Conservation (phyloP, 2,329 filamentous ascomycete species). For the Arthrocladium fulminans region DNA sequence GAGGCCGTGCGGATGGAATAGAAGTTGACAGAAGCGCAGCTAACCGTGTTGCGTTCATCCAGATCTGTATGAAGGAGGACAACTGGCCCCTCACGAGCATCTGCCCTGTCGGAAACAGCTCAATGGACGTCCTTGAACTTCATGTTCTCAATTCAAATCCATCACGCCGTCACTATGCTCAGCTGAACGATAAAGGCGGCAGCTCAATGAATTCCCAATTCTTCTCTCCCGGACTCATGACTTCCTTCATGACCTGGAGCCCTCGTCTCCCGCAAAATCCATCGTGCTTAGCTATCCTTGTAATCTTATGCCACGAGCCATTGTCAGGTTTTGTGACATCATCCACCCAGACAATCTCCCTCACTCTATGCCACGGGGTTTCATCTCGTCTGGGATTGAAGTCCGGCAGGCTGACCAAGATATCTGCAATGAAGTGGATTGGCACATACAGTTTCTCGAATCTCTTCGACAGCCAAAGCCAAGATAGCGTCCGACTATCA, state of each 20-base stretch:
- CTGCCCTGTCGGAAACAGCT: too few species aligned
- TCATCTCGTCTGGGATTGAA: slow-evolving; percentile 55
- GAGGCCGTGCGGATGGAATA: too few species aligned
- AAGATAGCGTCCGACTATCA: slow-evolving; percentile 46
- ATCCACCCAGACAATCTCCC: slow-evolving; percentile 35
- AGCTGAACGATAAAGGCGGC: slow-evolving; percentile 2
- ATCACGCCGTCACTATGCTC: slow-evolving; percentile 17
- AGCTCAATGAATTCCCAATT: slow-evolving; percentile 35
- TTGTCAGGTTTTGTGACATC: slow-evolving; percentile 24
- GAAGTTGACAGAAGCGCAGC: too few species aligned
- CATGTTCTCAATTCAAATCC: background rate
- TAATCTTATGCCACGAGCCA: slow-evolving; percentile 33
- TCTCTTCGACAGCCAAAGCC: slow-evolving; percentile 52
- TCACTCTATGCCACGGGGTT: slow-evolving; percentile 43
- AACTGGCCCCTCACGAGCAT: too few species aligned
- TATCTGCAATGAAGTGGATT: slow-evolving; percentile 51
- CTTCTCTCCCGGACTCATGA: slow-evolving; percentile 35
- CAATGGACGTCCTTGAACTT: too few species aligned
- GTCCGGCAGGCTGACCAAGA: slow-evolving; percentile 48
- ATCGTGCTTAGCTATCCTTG: slow-evolving; percentile 34
- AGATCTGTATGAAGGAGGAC: too few species aligned
- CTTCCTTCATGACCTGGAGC: slow-evolving; percentile 37
- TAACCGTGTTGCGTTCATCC: too few species aligned
- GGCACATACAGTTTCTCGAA: slow-evolving; percentile 57
- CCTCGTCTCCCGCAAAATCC: slow-evolving; percentile 38